Conservation (phyloP, 257 asterid genomes). For the Przewalskia tangutica region DNA sequence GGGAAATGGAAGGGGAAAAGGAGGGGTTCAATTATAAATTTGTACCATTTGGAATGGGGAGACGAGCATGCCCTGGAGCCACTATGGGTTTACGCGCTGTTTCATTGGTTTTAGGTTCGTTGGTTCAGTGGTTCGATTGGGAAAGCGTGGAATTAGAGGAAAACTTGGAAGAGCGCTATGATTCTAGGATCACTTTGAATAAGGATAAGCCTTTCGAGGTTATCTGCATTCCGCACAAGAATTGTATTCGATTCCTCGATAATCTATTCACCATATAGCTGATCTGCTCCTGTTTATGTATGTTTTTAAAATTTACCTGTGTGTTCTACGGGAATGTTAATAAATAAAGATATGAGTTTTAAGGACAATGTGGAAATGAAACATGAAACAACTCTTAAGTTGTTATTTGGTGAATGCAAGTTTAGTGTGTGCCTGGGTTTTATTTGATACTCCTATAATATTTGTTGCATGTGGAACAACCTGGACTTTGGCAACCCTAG, state of each 20-base stretch:
- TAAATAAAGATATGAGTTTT: background rate
- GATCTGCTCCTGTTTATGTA: background rate
- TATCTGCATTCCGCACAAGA: conserved; percentile 17
- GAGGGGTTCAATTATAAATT: conserved; percentile 22
- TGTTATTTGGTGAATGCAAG: background rate
- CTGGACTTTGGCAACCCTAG: background rate
- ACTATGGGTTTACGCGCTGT: conserved; percentile 30
- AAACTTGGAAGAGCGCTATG: conserved; percentile 7
- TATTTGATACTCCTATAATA: background rate
- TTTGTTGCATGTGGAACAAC: background rate
- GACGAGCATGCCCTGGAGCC: conserved; percentile 54
- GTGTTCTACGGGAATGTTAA: background rate
- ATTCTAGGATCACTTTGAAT: conserved; percentile 3
- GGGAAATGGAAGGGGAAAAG: conserved; percentile 14
- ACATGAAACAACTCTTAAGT: background rate
- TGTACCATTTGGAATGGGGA: conserved; percentile 50
- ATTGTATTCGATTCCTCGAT: conserved; percentile 17
- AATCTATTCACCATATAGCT: background rate
- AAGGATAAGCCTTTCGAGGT: conserved; percentile 41
- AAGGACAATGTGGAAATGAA: background rate
- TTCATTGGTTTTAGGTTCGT: conserved; percentile 32
- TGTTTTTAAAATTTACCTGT: background rate
- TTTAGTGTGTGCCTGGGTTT: background rate
- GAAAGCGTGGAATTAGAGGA: conserved; percentile 1
- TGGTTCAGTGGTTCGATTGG: conserved; percentile 54